Evolutionary conservation across 108 stramenopile species (phyloP).

Genomic region (Poteriospumella lacustris): DNA sequence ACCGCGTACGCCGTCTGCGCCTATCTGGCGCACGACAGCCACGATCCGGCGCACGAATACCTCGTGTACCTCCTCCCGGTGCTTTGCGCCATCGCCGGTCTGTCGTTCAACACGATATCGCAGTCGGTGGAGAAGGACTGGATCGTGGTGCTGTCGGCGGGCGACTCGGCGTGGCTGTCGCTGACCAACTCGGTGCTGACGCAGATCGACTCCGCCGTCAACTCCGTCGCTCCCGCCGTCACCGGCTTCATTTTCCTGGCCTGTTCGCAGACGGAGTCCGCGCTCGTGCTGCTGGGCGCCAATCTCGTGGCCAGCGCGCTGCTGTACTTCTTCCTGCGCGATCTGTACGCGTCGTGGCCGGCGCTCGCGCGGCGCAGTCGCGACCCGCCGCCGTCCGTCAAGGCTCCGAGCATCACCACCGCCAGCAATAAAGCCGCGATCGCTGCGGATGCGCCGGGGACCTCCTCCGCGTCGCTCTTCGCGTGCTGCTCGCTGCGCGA

Average conservation of each 20-base stretch:
- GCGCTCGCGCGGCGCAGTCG: not conserved
- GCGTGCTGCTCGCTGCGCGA: not conserved
- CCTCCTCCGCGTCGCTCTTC: not conserved
- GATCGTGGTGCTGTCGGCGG: conserved; percentile 12
- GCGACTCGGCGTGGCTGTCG: conserved; percentile 4
- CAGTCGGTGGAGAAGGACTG: conserved; percentile 27
- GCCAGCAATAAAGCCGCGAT: not conserved
- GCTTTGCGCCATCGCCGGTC: not conserved
- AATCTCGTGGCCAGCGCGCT: not conserved
- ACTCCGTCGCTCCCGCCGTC: not conserved
- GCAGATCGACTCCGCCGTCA: not conserved
- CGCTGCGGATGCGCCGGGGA: not conserved
- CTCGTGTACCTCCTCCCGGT: not conserved
- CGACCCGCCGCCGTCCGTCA: not conserved
- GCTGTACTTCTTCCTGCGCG: not conserved
- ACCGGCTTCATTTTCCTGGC: conserved; percentile 1
- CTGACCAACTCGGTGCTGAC: conserved; percentile 9
- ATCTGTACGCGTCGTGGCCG: not conserved
- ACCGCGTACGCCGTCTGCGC: not conserved
- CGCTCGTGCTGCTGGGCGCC: not conserved
- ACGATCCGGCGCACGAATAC: not conserved
- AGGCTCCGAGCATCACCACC: not conserved
- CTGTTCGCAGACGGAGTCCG: not conserved
- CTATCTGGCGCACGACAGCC: not conserved
- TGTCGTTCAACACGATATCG: conserved; percentile 3